Base-by-base conservation (phyloP, 2,329 filamentous ascomycete genomes). In the Ophiocordyceps camponoti-leonardi region DNA sequence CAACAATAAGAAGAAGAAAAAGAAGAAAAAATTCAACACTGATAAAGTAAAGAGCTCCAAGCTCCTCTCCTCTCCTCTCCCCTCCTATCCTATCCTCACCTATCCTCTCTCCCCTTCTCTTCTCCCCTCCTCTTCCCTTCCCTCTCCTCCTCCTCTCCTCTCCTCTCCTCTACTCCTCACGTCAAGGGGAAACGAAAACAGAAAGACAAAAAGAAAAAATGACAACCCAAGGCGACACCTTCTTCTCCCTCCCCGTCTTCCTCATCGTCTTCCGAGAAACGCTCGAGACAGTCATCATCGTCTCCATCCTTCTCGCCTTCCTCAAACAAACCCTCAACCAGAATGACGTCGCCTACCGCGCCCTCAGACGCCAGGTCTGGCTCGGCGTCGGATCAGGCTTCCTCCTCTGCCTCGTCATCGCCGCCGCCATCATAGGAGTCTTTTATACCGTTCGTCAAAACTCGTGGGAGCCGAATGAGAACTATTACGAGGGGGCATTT, bases 191-290 rank as follows among this genome's bases (percentile, higher is more conserved):
- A n/a, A n/a, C n/a, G n/a, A n/a, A n/a, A n/a, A n/a, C n/a, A n/a
- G n/a, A n/a, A n/a, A n/a, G n/a, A n/a, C n/a, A n/a, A n/a, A n/a
- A n/a, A n/a, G n/a, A n/a, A n/a, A n/a, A n/a, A n/a, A n/a, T n/a
- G n/a, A 70, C 73, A 49, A 22, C 42, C 20, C 75, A 82, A 58
- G 78, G 23, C 23, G 23, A 26, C 23, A 26, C 23, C 23, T 26
- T 87, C 47, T 87, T 87, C 61, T 75, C 82, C 50, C 77, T 86
- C 20, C 83, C 82, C 51, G 77, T 94, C 46, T 94, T 94, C 67
- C 88, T 94, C 67, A 84, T 94, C 60, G 80, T 85, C 64, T 92
- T 94, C 60, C 79, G 87, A 57, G 87, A 94, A 66, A 78, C 79
- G 40, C 68, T 94, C 43, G 86, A 94, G 67, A 83, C 82, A 1